Evolutionary conservation across 2,329 filamentous ascomycete species (phyloP).

Genomic region (Chrysoporthe puriensis): DNA sequence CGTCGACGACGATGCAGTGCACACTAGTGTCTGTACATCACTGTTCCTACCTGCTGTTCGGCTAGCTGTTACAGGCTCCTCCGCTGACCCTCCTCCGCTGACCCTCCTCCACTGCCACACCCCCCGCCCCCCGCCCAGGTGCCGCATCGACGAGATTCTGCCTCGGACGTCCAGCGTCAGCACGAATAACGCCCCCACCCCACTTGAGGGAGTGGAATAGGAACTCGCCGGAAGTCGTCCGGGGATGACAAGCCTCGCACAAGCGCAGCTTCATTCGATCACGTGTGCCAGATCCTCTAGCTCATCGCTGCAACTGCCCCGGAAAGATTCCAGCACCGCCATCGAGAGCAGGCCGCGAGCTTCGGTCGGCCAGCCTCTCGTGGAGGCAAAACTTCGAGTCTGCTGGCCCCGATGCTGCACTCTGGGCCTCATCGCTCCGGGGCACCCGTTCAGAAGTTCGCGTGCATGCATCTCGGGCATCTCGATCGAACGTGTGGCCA

Average conservation of each 20-base stretch:
- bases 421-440: slow-evolving; percentile 1
- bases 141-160: not conserved
- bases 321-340: not conserved
- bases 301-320: not conserved
- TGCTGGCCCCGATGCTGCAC: not conserved
- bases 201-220: not conserved
- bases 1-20: not conserved
- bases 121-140: not conserved
- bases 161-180: not conserved
- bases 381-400: not conserved
- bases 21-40: not conserved
- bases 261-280: slow-evolving; percentile 16
- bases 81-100: not conserved
- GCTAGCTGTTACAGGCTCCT: no score
- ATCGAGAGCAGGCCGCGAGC: not conserved
- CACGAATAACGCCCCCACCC: not conserved
- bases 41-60: not conserved
- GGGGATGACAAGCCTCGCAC: slow-evolving; percentile 7
- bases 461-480: not conserved
- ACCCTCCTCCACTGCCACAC: not conserved
- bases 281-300: slow-evolving; percentile 21
- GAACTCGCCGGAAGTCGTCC: not conserved
- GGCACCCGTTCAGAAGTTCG: not conserved
- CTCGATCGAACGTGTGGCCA: not conserved
- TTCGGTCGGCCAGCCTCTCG: not conserved